A percentile compares a stretch with the other conserved stretches of the same genome.
Evolutionary conservation across 2,329 filamentous ascomycete species (phyloP).

Genomic region (Penicillium digitatum): DNA sequence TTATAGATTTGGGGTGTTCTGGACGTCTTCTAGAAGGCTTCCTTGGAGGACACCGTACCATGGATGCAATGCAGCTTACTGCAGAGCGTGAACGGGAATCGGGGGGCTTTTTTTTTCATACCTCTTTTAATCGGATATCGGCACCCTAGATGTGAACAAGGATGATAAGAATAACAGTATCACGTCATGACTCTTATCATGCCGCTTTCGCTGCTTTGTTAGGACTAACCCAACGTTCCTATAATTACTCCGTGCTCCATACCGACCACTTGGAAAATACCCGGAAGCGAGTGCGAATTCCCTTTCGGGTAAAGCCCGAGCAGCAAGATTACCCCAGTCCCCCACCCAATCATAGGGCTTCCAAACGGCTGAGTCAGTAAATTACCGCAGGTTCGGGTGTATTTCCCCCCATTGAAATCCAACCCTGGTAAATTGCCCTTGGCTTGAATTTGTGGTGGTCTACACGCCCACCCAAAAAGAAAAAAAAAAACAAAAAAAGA

Average conservation of each 20-base stretch:
- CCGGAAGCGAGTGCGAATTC: conserved; percentile 17
- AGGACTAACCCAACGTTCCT: neutral
- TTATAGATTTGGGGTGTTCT: conserved; percentile 26
- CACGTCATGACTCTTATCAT: conserved; percentile 25
- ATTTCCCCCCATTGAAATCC: neutral
- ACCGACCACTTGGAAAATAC: conserved; percentile 1
- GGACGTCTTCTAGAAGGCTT: conserved; percentile 36
- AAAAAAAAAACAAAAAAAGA: too few species aligned
- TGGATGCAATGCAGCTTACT: conserved; percentile 19
- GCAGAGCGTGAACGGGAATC: neutral
- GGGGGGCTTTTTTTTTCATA: neutral
- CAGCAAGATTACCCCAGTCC: neutral
- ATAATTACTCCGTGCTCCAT: neutral
- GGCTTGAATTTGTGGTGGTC: conserved; percentile 7
- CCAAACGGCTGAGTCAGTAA: conserved; percentile 13
- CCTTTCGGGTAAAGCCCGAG: conserved; percentile 12
- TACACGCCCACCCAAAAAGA: too few species aligned
- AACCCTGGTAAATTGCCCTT: neutral
- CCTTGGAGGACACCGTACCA: conserved; percentile 12
- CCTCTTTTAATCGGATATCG: conserved; percentile 6
- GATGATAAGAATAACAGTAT: conserved; percentile 13
- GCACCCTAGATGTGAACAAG: neutral
- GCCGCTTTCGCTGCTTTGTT: conserved; percentile 20
- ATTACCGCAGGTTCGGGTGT: neutral
- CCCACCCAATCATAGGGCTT: conserved; percentile 12